Percentiles rank a stretch among this genome's conserved stretches.
phyloP scores from a whole-genome alignment of 768 basidiomycete genomes.

The Asterophora lycoperdoides region DNA sequence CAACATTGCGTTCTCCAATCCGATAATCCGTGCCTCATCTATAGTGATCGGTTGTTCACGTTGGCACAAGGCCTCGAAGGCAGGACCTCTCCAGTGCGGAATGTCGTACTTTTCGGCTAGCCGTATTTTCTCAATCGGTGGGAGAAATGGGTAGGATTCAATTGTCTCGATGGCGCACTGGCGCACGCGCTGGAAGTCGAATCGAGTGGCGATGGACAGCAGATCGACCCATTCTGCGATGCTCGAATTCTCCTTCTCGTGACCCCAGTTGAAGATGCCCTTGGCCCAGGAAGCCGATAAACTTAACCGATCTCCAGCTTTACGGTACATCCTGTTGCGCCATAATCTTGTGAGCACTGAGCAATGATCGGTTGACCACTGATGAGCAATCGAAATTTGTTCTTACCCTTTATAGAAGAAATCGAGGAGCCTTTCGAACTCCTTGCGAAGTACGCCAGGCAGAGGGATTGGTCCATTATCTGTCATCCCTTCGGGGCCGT shows the following conservation, averaged over 20 bases:
- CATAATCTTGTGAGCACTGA: not conserved
- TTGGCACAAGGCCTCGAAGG: slow-evolving; percentile 33
- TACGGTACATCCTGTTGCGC: slow-evolving; percentile 1
- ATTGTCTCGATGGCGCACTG: slow-evolving; percentile 30
- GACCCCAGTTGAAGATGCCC: no score
- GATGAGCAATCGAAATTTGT: not conserved
- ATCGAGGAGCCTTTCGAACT: slow-evolving; percentile 49
- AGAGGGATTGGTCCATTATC: slow-evolving; percentile 35
- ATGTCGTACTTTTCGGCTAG: slow-evolving; percentile 38
- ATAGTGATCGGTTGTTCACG: slow-evolving; percentile 29
- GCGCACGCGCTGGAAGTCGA: slow-evolving; percentile 32
- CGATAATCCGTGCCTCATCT: slow-evolving; percentile 28
- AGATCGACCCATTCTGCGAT: slow-evolving; percentile 32
- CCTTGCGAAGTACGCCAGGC: slow-evolving; percentile 36
- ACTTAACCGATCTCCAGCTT: no score
- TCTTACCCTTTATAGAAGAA: slow-evolving; percentile 40
- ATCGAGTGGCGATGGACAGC: slow-evolving; percentile 37
- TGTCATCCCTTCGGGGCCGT: slow-evolving; percentile 21
- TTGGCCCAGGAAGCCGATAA: no score
- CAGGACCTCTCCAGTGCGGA: slow-evolving; percentile 33
- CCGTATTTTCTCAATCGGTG: slow-evolving; percentile 31
- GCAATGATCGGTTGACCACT: no score
- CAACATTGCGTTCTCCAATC: slow-evolving; percentile 1
- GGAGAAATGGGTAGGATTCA: slow-evolving; percentile 14
- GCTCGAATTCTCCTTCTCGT: slow-evolving; percentile 10